These are phyloP conservation scores for Aureobasidium leucospermi DNA, from an alignment of 2,329 filamentous ascomycete species.

Conservation along the genomic window DNA sequence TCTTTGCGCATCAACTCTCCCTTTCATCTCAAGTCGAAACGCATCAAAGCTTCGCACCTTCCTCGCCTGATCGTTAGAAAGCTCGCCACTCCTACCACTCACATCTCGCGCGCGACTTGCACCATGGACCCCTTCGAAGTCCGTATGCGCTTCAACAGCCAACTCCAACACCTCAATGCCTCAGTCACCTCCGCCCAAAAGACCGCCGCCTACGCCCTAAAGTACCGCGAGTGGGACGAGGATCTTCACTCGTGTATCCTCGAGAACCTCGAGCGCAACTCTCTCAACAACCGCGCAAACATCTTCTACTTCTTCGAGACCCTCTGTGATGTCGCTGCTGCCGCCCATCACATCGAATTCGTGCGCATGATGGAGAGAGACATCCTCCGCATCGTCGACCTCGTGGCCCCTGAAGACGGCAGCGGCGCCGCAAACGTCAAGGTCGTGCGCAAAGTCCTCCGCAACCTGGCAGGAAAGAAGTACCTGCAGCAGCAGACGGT, in stretches of 20 bases:
- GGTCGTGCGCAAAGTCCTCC: slow-evolving; percentile 62
- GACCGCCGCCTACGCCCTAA: slow-evolving; percentile 89
- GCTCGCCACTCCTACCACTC: background rate
- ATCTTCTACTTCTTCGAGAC: slow-evolving; percentile 99
- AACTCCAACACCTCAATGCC: slow-evolving; percentile 85
- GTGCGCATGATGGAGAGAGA: slow-evolving; percentile 93
- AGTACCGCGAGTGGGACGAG: slow-evolving; percentile 90
- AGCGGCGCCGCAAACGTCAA: slow-evolving; percentile 90
- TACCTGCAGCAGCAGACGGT: slow-evolving; percentile 71
- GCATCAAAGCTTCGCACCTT: too few species aligned
- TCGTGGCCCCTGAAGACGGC: slow-evolving; percentile 79
- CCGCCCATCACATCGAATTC: slow-evolving; percentile 70
- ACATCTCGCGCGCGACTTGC: background rate
- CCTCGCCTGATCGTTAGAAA: too few species aligned
- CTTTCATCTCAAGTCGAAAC: too few species aligned
- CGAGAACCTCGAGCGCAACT: slow-evolving; percentile 88
- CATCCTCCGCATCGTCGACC: slow-evolving; percentile 83
- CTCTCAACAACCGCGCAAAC: slow-evolving; percentile 94
- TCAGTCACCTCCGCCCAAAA: slow-evolving; percentile 84
- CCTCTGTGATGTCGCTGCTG: slow-evolving; percentile 77
- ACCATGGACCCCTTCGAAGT: slow-evolving; percentile 88
- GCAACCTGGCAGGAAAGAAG: slow-evolving; percentile 51
- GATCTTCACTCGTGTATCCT: slow-evolving; percentile 96
- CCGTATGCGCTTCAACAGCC: slow-evolving; percentile 89
- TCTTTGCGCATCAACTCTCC: background rate